These are phyloP conservation scores for Candida glucosophila DNA, from an alignment of 1,139 yeast genomes.

Conservation along the genomic window DNA sequence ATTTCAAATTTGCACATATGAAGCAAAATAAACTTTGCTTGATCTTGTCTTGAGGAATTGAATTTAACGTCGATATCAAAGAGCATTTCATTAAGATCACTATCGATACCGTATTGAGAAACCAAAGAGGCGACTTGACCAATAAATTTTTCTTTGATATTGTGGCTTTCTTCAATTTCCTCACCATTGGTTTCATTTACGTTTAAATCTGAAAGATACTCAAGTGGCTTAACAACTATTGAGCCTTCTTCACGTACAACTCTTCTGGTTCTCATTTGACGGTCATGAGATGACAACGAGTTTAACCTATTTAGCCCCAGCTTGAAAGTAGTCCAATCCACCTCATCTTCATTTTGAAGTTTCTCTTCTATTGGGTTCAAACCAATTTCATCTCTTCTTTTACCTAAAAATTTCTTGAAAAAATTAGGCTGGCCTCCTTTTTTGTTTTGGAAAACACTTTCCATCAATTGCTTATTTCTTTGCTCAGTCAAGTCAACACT, in stretches of 20 bases:
- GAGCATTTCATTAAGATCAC: conserved; percentile 36
- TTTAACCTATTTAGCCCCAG: conserved; percentile 67
- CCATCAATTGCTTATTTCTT: conserved; percentile 26
- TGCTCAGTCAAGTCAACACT: conserved; percentile 10
- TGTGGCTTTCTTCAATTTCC: too few relatives aligned
- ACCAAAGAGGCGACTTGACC: conserved; percentile 30
- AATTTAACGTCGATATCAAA: conserved; percentile 39
- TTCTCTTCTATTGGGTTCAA: conserved; percentile 27
- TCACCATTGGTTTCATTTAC: conserved; percentile 25
- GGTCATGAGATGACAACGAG: conserved; percentile 62
- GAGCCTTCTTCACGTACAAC: conserved; percentile 61
- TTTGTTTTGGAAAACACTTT: conserved; percentile 37
- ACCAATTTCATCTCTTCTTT: conserved; percentile 20
- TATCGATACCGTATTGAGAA: conserved; percentile 17
- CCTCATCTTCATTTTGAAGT: conserved; percentile 22
- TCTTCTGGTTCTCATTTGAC: conserved; percentile 58
- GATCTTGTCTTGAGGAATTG: conserved; percentile 23
- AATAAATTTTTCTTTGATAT: conserved; percentile 12
- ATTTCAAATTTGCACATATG: conserved; percentile 34
- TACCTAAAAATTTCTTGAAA: conserved; percentile 43
- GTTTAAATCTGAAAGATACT: conserved; percentile 44
- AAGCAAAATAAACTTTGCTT: conserved; percentile 30
- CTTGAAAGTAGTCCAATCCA: conserved; percentile 35
- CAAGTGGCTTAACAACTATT: conserved; percentile 63
- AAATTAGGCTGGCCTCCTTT: conserved; percentile 42